Base-by-base conservation (phyloP, 2,329 filamentous ascomycete genomes). In the Cercospora berteroae region DNA sequence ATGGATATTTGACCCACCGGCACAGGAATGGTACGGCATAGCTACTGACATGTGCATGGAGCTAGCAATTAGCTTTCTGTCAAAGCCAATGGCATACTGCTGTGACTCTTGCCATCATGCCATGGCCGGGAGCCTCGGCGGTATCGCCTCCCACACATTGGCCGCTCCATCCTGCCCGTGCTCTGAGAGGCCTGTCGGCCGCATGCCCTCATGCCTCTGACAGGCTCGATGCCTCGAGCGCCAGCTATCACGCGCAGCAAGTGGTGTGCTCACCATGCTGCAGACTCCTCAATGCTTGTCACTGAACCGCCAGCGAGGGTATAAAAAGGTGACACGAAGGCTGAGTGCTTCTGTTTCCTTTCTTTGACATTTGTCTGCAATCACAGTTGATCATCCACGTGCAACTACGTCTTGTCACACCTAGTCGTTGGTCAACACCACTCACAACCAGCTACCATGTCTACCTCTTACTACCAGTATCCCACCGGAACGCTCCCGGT, bases 1-100 rank as follows among this genome's bases (percentile, higher is more conserved):
- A 55, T 61, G 56, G 50, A 27, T 39, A 23, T 31, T 48, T 66
- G 71, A 73, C 73, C 73, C 73, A 71, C 73, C 69, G 69, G 67
- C 62, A 44, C 71, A 67, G 73, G 68, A 64, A 63, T 57, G 69
- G 67, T 64, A 65, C 56, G 65, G 39, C 61, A 67, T 56, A 65
- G 60, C 63, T 68, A 63, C 63, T 69, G 67, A 67, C 66, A 71
- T 67, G 63, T 63, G 60, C 70, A 74, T 77, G 74, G 73, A 77
- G 73, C 75, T 77, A 76, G 69, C 67, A 39, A 64, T 71, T 77
- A 77, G 75, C 74, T 75, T 73, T 74, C 42, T 36, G 48, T 42
- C 62, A 69, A 74, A 67, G 69, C 75, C 76, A 76, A 76, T 76
- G 71, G 74, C 71, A 67, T 66, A 60, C 62, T 39, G 48, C 66